Evolutionary conservation across 2,329 filamentous ascomycete genomes (phyloP), one percentile per base, ranked within the genome.

Genomic region (Neobulgaria alba): DNA sequence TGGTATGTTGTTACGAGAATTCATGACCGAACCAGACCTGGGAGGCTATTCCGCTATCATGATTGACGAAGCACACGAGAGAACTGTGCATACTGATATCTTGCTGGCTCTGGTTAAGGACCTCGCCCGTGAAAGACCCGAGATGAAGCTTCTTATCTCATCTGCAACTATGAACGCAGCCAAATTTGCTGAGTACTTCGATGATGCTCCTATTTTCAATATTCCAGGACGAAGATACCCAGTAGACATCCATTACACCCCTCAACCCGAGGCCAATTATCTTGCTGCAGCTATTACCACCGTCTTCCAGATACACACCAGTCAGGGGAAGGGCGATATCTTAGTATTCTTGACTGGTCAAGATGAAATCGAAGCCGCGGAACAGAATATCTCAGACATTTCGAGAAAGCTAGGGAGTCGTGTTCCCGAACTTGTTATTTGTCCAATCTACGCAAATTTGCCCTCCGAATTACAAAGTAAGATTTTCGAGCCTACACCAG

Each of bases 31-130:
- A 55, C 89, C 90, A 0, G 80, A 90, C 51, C 67, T 96, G 4
- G 75, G 78, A 1, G 79, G 78, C 12, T 96, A 96, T 54, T 85
- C 85, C 4, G 85, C 82, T 10, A 65, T 98, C 48, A 95, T 98
- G 82, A 90, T 98, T 42, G 92, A 98, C 59, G 92, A 98, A 61
- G 92, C 92, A 0, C 92, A 98, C 73, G 92, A 98, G 61, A 74
- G 92, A 51, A 95, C 87, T 0, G 74, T 96, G 1, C 79, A 87
- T 39, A 95, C 90, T 0, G 92, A 98, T 61, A 89, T 98, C 42
- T 64, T 95, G 5, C 75, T 95, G 44, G 87, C 85, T 9, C 64
- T 98, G 23, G 72, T 95, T 42, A 95, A 95, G 57, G 90, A 96
- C 64, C 73, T 96, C 46, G 81, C 85, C 0, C 73, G 84, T 46